A percentile compares a stretch with the other conserved stretches of the same genome.
phyloP scores from a whole-genome alignment of 352 stramenopile genomes.

The Phytophthora europaea region DNA sequence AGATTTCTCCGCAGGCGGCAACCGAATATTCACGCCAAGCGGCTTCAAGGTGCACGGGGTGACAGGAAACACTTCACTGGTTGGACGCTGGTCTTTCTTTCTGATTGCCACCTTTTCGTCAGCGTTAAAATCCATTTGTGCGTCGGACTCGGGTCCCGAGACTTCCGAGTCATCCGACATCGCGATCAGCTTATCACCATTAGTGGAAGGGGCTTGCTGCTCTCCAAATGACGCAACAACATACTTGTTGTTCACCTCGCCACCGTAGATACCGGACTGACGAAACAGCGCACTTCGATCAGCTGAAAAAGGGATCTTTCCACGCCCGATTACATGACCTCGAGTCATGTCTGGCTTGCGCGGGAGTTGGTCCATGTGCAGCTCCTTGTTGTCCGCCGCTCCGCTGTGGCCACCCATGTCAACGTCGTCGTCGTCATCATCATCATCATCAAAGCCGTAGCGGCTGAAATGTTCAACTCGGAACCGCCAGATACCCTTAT shows the following conservation, averaged over 20 bases:
- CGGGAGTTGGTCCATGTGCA: slow-evolving; percentile 28
- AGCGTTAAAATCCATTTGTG: slow-evolving; percentile 28
- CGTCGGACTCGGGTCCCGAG: slow-evolving; percentile 8
- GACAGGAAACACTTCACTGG: slow-evolving; percentile 52
- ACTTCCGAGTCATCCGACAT: slow-evolving; percentile 15
- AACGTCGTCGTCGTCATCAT: slow-evolving; percentile 72
- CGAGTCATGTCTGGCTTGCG: slow-evolving; percentile 45
- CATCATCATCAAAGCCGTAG: slow-evolving; percentile 80
- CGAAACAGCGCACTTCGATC: slow-evolving; percentile 53
- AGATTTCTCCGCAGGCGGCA: slow-evolving; percentile 54
- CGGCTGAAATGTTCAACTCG: slow-evolving; percentile 89
- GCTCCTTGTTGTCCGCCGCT: slow-evolving; percentile 16
- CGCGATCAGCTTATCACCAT: slow-evolving; percentile 31
- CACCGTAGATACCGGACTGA: slow-evolving; percentile 55
- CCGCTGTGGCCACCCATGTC: slow-evolving; percentile 46
- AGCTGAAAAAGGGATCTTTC: slow-evolving; percentile 32
- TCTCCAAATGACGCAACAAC: slow-evolving; percentile 54
- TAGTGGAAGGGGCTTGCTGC: slow-evolving; percentile 11
- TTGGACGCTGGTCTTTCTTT: slow-evolving; percentile 37
- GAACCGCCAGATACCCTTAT: slow-evolving; percentile 87
- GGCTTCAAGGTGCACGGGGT: slow-evolving; percentile 41
- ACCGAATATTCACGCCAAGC: slow-evolving; percentile 25
- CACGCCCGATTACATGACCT: slow-evolving; percentile 25
- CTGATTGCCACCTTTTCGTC: slow-evolving; percentile 23
- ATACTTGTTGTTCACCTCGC: slow-evolving; percentile 24